phyloP scores from a whole-genome alignment of 148 eudicot genomes.

The Rhododendron ovatum region DNA sequence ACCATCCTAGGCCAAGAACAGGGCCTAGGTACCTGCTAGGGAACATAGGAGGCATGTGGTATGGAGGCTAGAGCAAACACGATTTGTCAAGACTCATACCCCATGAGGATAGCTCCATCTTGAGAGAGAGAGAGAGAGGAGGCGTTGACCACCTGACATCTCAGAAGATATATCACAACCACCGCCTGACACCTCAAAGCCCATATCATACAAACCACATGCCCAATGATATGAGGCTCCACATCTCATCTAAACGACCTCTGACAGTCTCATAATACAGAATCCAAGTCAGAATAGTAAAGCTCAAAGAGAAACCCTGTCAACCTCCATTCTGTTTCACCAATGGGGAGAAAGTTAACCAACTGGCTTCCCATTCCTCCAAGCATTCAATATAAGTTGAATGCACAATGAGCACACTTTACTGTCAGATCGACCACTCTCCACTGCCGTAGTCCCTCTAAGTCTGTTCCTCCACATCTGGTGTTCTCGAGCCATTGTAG shows the following conservation, averaged over 20 bases:
- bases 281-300: not conserved
- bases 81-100: not conserved
- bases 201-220: not conserved
- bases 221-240: not conserved
- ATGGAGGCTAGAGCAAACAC: not conserved
- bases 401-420: not conserved
- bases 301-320: not conserved
- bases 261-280: not conserved
- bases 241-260: not conserved
- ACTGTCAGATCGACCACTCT: not conserved
- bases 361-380: not conserved
- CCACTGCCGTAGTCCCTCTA: not conserved
- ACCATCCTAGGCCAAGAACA: not conserved
- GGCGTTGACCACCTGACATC: no score
- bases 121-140: not conserved
- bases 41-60: not conserved
- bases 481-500: not conserved
- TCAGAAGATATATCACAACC: not conserved
- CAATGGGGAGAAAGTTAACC: not conserved
- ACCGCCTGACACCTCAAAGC: not conserved
- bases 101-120: not conserved
- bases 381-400: not conserved
- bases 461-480: not conserved
- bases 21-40: not conserved
- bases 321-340: not conserved